Conservation (phyloP, 306 rosid species). For the Styphnolobium japonicum region DNA sequence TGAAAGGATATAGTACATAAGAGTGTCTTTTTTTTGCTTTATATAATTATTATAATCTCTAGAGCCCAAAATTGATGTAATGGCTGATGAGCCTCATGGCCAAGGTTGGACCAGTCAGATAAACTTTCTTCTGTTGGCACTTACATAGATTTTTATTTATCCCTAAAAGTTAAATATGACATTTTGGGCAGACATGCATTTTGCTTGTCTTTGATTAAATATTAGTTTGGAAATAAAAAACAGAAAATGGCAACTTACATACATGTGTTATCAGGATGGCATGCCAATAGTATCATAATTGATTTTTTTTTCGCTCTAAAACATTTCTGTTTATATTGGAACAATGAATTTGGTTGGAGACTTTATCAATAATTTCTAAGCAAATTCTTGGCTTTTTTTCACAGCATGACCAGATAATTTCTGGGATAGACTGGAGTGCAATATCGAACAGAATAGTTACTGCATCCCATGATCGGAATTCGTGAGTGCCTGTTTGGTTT, state of each 20-base stretch:
- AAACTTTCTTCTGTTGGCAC: neutral
- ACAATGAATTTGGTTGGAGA: constrained; percentile 17
- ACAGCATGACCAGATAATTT: constrained; percentile 95
- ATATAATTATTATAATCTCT: neutral
- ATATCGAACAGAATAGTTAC: constrained; percentile 87
- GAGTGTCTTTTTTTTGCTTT: neutral
- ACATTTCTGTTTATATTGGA: neutral
- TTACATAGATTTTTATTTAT: neutral
- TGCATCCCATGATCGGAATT: constrained; percentile 94
- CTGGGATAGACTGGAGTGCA: constrained; percentile 91
- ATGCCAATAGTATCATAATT: neutral
- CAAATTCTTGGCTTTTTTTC: constrained; percentile 12
- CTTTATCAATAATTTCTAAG: constrained; percentile 21
- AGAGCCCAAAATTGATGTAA: neutral
- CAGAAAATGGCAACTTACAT: neutral
- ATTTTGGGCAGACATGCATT: neutral
- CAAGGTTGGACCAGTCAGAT: neutral
- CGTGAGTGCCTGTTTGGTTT: constrained; percentile 65
- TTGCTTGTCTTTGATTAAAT: neutral
- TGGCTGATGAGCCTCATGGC: neutral
- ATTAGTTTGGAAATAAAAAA: neutral
- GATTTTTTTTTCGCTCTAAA: neutral
- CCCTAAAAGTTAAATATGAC: neutral
- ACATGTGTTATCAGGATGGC: neutral
- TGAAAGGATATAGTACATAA: neutral